Evolutionary conservation across 768 basidiomycete genomes (phyloP).

Genomic region (Punctularia strigosozonata): DNA sequence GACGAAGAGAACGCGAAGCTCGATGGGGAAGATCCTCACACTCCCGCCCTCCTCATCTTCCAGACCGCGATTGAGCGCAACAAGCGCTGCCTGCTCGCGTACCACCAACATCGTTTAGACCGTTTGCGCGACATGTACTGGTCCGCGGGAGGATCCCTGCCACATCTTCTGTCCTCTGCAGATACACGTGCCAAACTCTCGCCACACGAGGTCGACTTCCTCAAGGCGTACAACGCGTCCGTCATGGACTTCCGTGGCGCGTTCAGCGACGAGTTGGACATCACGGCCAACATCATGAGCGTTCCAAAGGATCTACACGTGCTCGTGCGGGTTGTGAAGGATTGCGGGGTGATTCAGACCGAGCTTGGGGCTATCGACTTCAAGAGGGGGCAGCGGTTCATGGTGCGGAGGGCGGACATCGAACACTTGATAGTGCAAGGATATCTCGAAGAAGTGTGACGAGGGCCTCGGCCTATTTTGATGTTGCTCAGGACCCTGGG

Average conservation of each 20-base stretch:
- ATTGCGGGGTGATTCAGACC: constrained; percentile 88
- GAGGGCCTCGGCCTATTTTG: no score
- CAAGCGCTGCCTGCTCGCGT: constrained; percentile 92
- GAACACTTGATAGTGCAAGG: constrained; percentile 93
- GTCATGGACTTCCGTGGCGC: constrained; percentile 79
- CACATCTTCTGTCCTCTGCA: constrained; percentile 60
- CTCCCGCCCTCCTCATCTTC: constrained; percentile 61
- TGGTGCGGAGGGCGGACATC: constrained; percentile 80
- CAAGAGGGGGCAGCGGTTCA: constrained; percentile 78
- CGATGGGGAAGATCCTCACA: constrained; percentile 24
- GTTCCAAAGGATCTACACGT: constrained; percentile 90
- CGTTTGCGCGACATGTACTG: constrained; percentile 84
- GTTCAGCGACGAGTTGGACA: constrained; percentile 79
- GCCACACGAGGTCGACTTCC: constrained; percentile 75
- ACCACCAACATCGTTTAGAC: constrained; percentile 80
- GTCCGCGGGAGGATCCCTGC: constrained; percentile 77
- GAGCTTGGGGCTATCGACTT: constrained; percentile 89
- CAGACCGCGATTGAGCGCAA: constrained; percentile 87
- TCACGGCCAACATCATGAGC: constrained; percentile 68
- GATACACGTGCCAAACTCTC: constrained; percentile 65
- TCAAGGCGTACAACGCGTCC: constrained; percentile 68
- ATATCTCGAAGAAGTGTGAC: constrained; percentile 74
- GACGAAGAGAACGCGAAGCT: no score
- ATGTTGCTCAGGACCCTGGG: no score
- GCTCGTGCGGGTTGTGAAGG: constrained; percentile 73